These are phyloP conservation scores for Xylariaceae sp. DNA, from an alignment of 2,329 filamentous ascomycete species.

Conservation along the genomic window DNA sequence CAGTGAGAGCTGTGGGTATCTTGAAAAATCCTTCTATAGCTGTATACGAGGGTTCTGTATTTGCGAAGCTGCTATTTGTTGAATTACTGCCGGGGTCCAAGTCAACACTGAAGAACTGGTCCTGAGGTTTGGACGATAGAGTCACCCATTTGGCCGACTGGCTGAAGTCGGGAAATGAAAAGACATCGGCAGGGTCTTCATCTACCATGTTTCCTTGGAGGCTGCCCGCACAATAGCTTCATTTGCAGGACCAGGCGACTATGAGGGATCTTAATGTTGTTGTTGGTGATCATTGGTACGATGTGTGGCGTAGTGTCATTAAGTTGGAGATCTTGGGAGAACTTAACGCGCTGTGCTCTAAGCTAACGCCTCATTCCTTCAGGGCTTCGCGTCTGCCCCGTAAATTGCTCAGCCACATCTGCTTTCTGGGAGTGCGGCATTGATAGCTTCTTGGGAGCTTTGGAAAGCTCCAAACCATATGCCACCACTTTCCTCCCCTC, in stretches of 20 bases:
- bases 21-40: conserved; percentile 50
- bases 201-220: conserved; percentile 44
- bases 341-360: conserved; percentile 1
- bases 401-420: conserved; percentile 30
- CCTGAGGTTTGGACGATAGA: conserved; percentile 33
- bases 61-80: conserved; percentile 5
- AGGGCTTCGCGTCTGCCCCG: conserved; percentile 27
- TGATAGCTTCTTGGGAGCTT: too few relatives aligned
- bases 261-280: background rate
- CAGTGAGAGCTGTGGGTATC: conserved; percentile 43
- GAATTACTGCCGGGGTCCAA: conserved; percentile 39
- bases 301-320: conserved; percentile 11
- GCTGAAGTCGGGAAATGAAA: conserved; percentile 68
- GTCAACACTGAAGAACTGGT: conserved; percentile 53
- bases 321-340: too few relatives aligned
- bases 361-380: conserved; percentile 6
- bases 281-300: background rate
- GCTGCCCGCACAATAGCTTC: conserved; percentile 20
- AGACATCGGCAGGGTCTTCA: conserved; percentile 59
- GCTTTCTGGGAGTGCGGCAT: too few relatives aligned
- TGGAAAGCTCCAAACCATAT: too few relatives aligned
- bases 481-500: background rate
- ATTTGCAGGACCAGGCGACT: too few relatives aligned
- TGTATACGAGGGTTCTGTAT: conserved; percentile 19
- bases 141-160: conserved; percentile 58